A percentile compares a stretch with the other conserved stretches of the same genome.
phyloP scores from a whole-genome alignment of 2,329 filamentous ascomycete species.

The Pseudogymnoascus sp. region DNA sequence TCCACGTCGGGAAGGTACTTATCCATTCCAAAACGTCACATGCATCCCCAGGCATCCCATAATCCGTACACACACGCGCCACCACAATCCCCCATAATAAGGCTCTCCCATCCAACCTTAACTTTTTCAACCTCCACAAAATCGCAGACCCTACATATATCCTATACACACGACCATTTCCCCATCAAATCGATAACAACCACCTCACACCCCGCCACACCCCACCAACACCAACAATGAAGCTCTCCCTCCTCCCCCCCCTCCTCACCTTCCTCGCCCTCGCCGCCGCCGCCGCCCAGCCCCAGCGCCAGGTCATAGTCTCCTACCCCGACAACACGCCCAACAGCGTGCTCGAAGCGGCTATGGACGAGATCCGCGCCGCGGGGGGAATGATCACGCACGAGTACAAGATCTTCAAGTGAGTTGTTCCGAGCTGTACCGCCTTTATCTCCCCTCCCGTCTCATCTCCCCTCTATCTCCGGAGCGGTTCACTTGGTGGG shows the following conservation, averaged over 20 bases:
- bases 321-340: conserved; percentile 64
- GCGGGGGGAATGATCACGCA: conserved; percentile 74
- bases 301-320: conserved; percentile 67
- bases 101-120: not conserved
- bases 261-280: conserved; percentile 49
- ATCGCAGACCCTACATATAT: not conserved
- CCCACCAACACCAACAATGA: conserved; percentile 43
- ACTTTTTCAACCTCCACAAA: not conserved
- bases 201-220: not conserved
- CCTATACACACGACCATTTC: not conserved
- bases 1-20: conserved; percentile 3
- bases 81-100: not conserved
- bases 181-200: no score
- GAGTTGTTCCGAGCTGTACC: conserved; percentile 34
- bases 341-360: conserved; percentile 57
- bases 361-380: conserved; percentile 61
- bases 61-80: not conserved
- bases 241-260: conserved; percentile 46
- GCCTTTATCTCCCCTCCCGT: no score
- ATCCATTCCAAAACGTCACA: not conserved
- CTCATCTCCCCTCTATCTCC: no score
- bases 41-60: conserved; percentile 5
- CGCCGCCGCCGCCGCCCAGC: conserved; percentile 47
- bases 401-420: conserved; percentile 63
- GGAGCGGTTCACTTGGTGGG: not conserved